Conservation (phyloP, 169 alveolate species). For the Blepharisma undulans region DNA sequence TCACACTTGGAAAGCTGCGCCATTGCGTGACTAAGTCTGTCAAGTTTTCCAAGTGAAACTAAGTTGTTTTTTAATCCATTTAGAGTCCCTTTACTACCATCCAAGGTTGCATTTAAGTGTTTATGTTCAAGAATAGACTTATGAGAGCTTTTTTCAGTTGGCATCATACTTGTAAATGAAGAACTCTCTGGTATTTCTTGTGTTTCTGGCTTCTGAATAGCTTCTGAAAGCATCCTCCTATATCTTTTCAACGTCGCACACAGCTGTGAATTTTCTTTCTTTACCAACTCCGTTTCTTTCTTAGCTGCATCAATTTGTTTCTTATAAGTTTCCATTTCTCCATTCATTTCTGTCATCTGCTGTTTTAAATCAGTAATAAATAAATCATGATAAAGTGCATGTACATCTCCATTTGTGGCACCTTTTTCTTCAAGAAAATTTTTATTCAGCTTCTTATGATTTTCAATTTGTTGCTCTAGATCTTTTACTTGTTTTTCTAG, state of each 20-base stretch:
- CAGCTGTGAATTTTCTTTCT: constrained; percentile 37
- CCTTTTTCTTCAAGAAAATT: constrained; percentile 8
- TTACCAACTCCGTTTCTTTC: background rate
- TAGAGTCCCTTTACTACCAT: background rate
- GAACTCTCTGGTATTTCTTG: background rate
- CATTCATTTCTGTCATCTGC: constrained; percentile 21
- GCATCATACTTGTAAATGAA: background rate
- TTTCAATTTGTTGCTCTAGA: constrained; percentile 9
- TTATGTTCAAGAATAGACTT: background rate
- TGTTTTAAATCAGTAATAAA: constrained; percentile 46
- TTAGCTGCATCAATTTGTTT: background rate
- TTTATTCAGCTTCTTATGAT: background rate
- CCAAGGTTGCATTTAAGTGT: background rate
- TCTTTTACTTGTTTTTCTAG: constrained; percentile 11
- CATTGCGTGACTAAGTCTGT: background rate
- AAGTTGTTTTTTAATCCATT: background rate
- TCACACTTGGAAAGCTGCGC: background rate
- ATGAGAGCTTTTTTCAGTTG: background rate
- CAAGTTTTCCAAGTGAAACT: background rate
- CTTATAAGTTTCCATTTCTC: background rate
- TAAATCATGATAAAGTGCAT: constrained; percentile 42
- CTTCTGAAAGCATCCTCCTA: constrained; percentile 14
- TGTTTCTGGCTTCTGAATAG: background rate
- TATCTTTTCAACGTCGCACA: constrained; percentile 20
- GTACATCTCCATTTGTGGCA: constrained; percentile 24